Evolutionary conservation across 805 yeast genomes (phyloP).

Genomic region (Candida krabiensis): DNA sequence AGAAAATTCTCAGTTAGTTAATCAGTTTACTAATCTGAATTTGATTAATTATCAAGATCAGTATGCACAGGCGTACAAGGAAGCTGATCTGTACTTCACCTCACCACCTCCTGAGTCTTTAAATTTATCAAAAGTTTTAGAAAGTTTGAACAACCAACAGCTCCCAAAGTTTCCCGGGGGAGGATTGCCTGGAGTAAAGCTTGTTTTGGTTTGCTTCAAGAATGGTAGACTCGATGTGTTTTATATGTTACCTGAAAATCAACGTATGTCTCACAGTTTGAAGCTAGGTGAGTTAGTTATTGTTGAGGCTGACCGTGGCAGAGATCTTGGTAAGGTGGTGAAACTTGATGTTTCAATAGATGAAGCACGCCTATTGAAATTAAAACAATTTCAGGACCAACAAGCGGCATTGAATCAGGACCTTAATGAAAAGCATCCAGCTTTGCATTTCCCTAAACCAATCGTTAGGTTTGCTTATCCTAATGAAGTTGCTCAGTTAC

Average conservation of each 20-base stretch:
- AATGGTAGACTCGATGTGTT: slow-evolving; percentile 79
- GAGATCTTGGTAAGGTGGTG: slow-evolving; percentile 69
- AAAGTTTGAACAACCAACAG: slow-evolving; percentile 21
- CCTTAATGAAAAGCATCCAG: slow-evolving; percentile 38
- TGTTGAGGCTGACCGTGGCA: slow-evolving; percentile 83
- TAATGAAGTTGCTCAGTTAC: slow-evolving; percentile 58
- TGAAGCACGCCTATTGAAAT: slow-evolving; percentile 67
- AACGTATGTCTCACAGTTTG: slow-evolving; percentile 29
- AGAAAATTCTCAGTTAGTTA: slow-evolving; percentile 7
- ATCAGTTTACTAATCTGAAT: slow-evolving; percentile 17
- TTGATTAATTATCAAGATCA: slow-evolving; percentile 24
- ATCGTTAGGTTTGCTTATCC: slow-evolving; percentile 62
- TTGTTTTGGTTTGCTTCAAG: slow-evolving; percentile 73
- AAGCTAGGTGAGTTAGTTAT: slow-evolving; percentile 67
- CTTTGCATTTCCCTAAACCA: slow-evolving; percentile 66
- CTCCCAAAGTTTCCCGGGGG: slow-evolving; percentile 35
- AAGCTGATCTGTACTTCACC: slow-evolving; percentile 30
- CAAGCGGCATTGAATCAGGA: slow-evolving; percentile 56
- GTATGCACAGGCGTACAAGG: slow-evolving; percentile 24
- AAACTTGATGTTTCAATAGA: slow-evolving; percentile 57
- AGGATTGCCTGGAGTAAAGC: slow-evolving; percentile 33
- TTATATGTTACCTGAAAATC: slow-evolving; percentile 46
- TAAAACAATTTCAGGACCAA: slow-evolving; percentile 69
- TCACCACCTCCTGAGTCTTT: slow-evolving; percentile 25
- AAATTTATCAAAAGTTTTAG: slow-evolving; percentile 24